Conservation (phyloP, 345 rosid genomes). For the Rubroshorea leprosula region DNA sequence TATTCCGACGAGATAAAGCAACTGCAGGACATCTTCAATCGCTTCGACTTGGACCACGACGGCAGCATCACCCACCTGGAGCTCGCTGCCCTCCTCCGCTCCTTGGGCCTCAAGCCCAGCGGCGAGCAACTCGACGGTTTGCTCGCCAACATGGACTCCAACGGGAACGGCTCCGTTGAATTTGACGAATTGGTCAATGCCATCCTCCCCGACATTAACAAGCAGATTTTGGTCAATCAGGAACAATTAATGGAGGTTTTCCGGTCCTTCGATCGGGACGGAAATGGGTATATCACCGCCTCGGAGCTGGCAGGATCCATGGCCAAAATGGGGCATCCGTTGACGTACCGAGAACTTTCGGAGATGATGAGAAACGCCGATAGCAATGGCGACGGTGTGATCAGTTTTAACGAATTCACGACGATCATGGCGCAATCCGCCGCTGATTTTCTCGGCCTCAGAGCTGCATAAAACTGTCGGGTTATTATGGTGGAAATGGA, state of each 20-base stretch:
- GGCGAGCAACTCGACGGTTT: conserved; percentile 68
- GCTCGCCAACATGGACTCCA: conserved; percentile 62
- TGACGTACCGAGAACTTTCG: conserved; percentile 59
- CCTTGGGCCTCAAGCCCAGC: conserved; percentile 76
- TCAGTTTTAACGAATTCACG: conserved; percentile 76
- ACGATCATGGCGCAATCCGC: conserved; percentile 76
- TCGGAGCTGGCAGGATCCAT: conserved; percentile 72
- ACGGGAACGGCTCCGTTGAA: conserved; percentile 74
- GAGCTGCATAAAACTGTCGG: conserved; percentile 14
- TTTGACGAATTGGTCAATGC: conserved; percentile 71
- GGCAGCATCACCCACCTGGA: conserved; percentile 83
- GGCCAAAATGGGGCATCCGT: conserved; percentile 83
- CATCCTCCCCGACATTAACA: conserved; percentile 64
- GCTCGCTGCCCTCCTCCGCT: conserved; percentile 84
- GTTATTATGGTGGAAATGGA: background rate
- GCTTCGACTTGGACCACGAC: conserved; percentile 85
- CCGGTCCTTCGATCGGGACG: conserved; percentile 60
- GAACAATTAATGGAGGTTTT: conserved; percentile 60
- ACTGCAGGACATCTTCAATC: conserved; percentile 72
- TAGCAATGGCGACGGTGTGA: conserved; percentile 82
- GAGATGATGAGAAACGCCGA: conserved; percentile 92
- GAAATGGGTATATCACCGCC: conserved; percentile 65
- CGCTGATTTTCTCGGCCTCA: conserved; percentile 65
- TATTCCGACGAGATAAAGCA: conserved; percentile 58
- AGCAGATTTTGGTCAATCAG: conserved; percentile 53